phyloP scores from a whole-genome alignment of 495 filamentous ascomycete genomes.

The Coniosporium apollinis region DNA sequence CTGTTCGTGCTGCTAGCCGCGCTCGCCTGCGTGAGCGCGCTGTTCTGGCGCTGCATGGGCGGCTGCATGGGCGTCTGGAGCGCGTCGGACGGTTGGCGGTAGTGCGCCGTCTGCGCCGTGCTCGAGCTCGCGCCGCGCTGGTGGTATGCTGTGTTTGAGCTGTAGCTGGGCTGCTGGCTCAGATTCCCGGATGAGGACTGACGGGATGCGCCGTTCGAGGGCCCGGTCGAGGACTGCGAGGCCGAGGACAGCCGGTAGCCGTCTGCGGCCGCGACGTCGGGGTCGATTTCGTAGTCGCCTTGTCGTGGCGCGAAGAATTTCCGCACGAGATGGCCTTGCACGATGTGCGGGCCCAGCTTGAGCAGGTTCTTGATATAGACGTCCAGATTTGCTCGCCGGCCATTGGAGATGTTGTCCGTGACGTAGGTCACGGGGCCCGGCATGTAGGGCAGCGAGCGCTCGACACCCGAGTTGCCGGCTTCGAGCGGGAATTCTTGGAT shows the following conservation, averaged over 20 bases:
- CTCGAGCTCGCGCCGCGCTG: slow-evolving; percentile 27
- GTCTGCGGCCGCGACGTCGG: slow-evolving; percentile 14
- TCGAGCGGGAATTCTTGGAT: slow-evolving; percentile 88
- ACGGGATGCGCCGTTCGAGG: slow-evolving; percentile 39
- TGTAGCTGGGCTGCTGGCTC: not conserved
- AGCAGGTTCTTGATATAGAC: slow-evolving; percentile 88
- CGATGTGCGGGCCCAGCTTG: slow-evolving; percentile 66
- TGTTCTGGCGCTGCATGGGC: slow-evolving; percentile 21
- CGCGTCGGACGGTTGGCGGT: not conserved
- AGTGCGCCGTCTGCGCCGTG: slow-evolving; percentile 20
- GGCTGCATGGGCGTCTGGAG: too few relatives aligned
- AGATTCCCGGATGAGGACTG: slow-evolving; percentile 39
- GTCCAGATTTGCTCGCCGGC: slow-evolving; percentile 76
- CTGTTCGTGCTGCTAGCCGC: not conserved
- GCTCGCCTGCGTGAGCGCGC: not conserved
- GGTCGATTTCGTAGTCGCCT: slow-evolving; percentile 83
- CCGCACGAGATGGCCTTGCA: slow-evolving; percentile 64
- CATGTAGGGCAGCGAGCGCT: slow-evolving; percentile 90
- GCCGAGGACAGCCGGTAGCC: slow-evolving; percentile 14
- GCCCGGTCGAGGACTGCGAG: slow-evolving; percentile 10
- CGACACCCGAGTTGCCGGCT: slow-evolving; percentile 63
- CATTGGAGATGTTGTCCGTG: slow-evolving; percentile 90
- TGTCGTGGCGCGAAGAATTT: slow-evolving; percentile 79
- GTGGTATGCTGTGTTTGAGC: not conserved
- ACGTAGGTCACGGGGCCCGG: slow-evolving; percentile 95